These are phyloP conservation scores for Penicillium freii DNA, from an alignment of 2,329 filamentous ascomycete species.

Conservation along the genomic window DNA sequence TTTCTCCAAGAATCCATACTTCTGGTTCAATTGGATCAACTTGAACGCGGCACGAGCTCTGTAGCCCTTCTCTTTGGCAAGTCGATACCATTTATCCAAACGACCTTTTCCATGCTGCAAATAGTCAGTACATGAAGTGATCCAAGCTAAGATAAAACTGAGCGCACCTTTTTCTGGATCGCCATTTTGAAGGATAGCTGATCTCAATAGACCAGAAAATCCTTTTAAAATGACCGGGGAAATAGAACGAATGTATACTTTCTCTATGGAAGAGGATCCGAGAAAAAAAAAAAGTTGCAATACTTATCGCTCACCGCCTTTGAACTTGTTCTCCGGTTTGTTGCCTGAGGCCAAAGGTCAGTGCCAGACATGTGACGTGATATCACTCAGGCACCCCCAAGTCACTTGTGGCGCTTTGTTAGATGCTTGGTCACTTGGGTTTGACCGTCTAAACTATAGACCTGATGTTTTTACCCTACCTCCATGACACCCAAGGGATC, in stretches of 20 bases:
- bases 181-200: constrained; percentile 63
- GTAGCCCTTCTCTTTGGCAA: constrained; percentile 98
- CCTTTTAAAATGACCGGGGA: constrained; percentile 14
- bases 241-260: constrained; percentile 20
- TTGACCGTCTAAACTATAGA: constrained; percentile 4
- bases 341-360: constrained; percentile 30
- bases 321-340: constrained; percentile 1
- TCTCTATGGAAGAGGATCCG: constrained; percentile 12
- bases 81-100: constrained; percentile 97
- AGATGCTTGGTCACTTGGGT: constrained; percentile 12
- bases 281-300: constrained; percentile 26
- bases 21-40: constrained; percentile 96
- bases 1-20: constrained; percentile 96
- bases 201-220: constrained; percentile 27
- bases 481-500: constrained; percentile 44
- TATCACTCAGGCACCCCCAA: constrained; percentile 24
- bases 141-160: constrained; percentile 7
- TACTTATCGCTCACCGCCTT: constrained; percentile 30
- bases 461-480: constrained; percentile 36
- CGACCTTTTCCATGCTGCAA: constrained; percentile 85
- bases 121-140: constrained; percentile 29
- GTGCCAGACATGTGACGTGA: constrained; percentile 37
- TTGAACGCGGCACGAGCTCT: constrained; percentile 96
- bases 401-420: constrained; percentile 20
- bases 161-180: constrained; percentile 81